Evolutionary conservation across 1,139 yeast genomes (phyloP), one percentile per base, ranked within the genome.

Genomic region (Pneumocystis murina): DNA sequence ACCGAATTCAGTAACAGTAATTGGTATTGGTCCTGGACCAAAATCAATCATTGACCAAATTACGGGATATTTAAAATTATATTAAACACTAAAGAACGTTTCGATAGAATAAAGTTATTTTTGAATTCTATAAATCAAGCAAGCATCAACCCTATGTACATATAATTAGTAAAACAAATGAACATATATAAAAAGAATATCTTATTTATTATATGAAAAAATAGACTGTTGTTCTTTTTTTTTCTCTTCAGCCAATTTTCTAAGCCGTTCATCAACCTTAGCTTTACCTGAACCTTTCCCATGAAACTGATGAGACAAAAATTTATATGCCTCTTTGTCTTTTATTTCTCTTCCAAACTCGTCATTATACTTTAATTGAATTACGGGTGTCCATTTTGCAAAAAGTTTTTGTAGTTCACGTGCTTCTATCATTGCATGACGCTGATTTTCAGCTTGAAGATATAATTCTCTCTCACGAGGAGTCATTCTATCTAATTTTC

Each of bases 11-110:
- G 95, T 95, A 2, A 92, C 98, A 0, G 97, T 94, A 0, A 76
- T 92, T 38, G 98, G 97, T 0, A 74, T 92, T 40, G 98, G 99
- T 0, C 99, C 99, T 0, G 98, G 96, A 16, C 97, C 97, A n/a
- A 87, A 87, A 70, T 72, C 80, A 0, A 83, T 85, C 0, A 74
- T 92, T 65, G 96, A 92, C 72, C 82, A 85, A 71, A 84, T 92
- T 63, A 90, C 97, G 0, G 85, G 88, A 10, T 84, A 80, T 41
- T 78, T 92, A 70, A 87, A 86, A 72, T 77, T 92, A 67, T 89
- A 87, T 71, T 91, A 75, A 55, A 36, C 28, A 61, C 3, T 54
- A 33, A 28, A 33, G 1, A 60, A 48, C 1, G 61, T 43, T 24
- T 10, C 10, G 12, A 48, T 14, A 40, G 10, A n/a, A n/a, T 3